A percentile compares a stretch with the other conserved stretches of the same genome.
These are phyloP conservation scores for Cyclanthera cordifolia DNA, from an alignment of 306 rosid genomes.

Conservation along the genomic window DNA sequence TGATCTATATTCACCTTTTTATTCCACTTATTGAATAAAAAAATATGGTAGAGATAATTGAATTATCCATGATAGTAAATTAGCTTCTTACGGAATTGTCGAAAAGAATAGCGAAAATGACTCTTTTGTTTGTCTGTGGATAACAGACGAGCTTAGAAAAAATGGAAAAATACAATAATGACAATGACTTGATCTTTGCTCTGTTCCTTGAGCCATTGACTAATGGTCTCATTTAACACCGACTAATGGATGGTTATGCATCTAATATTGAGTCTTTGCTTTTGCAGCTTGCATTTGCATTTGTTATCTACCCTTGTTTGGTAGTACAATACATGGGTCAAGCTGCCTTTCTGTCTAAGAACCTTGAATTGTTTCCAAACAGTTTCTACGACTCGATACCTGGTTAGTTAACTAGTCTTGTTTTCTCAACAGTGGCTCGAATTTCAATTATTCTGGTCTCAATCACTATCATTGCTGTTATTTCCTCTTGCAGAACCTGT, in stretches of 20 bases:
- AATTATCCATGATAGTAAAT: not conserved
- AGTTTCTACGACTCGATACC: constrained; percentile 70
- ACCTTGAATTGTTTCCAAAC: constrained; percentile 24
- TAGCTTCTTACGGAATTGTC: constrained; percentile 3
- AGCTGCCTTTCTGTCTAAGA: constrained; percentile 69
- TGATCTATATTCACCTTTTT: not conserved
- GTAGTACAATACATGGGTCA: constrained; percentile 89
- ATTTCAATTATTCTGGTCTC: constrained; percentile 15
- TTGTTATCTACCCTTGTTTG: constrained; percentile 69
- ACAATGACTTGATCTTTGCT: not conserved
- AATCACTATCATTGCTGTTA: constrained; percentile 12
- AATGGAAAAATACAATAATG: no score
- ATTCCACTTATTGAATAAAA: not conserved
- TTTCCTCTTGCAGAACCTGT: constrained; percentile 39
- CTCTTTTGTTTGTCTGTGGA: no score
- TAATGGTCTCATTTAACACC: not conserved
- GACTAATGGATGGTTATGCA: not conserved
- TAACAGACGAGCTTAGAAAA: no score
- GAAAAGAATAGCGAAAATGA: no score
- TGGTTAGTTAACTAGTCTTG: constrained; percentile 33
- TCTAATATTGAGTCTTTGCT: constrained; percentile 13
- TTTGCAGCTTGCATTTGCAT: constrained; percentile 70
- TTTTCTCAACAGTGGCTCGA: not conserved
- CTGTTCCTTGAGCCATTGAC: constrained; percentile 2
- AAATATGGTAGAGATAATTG: constrained; percentile 1